Evolutionary conservation across 2,329 filamentous ascomycete genomes (phyloP).

Genomic region (Aureobasidium sp.): DNA sequence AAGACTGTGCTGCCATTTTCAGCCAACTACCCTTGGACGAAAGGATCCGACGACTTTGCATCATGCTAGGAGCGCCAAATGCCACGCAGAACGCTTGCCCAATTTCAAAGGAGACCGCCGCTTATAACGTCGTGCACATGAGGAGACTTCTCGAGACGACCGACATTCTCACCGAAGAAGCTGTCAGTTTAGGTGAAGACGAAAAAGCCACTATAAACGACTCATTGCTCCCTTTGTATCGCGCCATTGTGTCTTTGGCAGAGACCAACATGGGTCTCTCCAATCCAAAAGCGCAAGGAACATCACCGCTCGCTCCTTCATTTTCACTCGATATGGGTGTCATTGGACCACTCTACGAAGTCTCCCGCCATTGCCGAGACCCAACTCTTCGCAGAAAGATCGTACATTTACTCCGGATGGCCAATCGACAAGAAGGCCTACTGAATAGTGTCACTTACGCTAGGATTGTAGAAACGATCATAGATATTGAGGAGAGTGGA

Average conservation of each 20-base stretch:
- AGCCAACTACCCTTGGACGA: not conserved
- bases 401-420: constrained; percentile 14
- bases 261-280: not conserved
- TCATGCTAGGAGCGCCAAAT: not conserved
- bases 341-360: constrained; percentile 19
- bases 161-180: not conserved
- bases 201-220: not conserved
- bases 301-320: not conserved
- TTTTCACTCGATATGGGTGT: constrained; percentile 23
- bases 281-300: not conserved
- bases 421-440: constrained; percentile 16
- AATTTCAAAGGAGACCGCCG: not conserved
- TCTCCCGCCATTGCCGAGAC: constrained; percentile 19
- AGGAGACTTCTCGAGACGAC: not conserved
- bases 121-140: not conserved
- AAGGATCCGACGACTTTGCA: not conserved
- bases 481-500: constrained; percentile 20
- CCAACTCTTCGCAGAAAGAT: constrained; percentile 16
- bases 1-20: not conserved
- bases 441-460: constrained; percentile 15
- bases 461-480: constrained; percentile 23
- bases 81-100: not conserved
- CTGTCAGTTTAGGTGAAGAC: not conserved
- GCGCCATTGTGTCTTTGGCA: not conserved
- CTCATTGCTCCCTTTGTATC: not conserved